phyloP scores from a whole-genome alignment of 106 monocot species.

The Dendrobium catenatum region DNA sequence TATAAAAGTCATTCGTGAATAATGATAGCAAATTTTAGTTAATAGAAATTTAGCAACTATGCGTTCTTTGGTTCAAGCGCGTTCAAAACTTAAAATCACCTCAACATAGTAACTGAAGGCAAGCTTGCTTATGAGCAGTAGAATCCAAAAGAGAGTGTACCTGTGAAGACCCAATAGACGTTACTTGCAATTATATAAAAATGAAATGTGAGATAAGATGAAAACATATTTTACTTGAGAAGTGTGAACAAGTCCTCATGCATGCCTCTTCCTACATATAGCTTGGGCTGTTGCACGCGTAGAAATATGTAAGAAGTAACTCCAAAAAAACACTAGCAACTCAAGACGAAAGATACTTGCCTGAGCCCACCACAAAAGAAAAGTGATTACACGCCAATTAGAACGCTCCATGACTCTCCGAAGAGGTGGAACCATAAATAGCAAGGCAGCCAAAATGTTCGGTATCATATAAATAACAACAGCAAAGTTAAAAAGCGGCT shows the following conservation, averaged over 20 bases:
- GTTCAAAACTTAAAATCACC: slow-evolving; percentile 35
- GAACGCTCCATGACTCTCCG: slow-evolving; percentile 64
- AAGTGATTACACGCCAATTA: slow-evolving; percentile 45
- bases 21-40: not conserved
- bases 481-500: slow-evolving; percentile 72
- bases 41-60: not conserved
- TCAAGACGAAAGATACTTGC: slow-evolving; percentile 18
- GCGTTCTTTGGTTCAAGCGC: not conserved
- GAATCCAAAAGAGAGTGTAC: slow-evolving; percentile 95
- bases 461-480: slow-evolving; percentile 85
- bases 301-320: not conserved
- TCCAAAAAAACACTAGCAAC: not conserved
- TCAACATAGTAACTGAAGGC: slow-evolving; percentile 98
- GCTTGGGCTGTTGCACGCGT: slow-evolving; percentile 52
- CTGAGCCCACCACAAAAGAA: slow-evolving; percentile 97
- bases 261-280: slow-evolving; percentile 97
- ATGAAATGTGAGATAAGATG: not conserved
- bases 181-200: not conserved
- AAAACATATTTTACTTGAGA: slow-evolving; percentile 51
- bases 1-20: not conserved
- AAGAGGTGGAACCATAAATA: slow-evolving; percentile 77
- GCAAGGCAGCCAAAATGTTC: slow-evolving; percentile 73
- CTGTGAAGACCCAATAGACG: slow-evolving; percentile 33
- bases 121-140: slow-evolving; percentile 84
- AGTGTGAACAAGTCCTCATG: slow-evolving; percentile 82